Evolutionary conservation across 169 alveolate species (phyloP).

Genomic region (Ichthyophthirius multifiliis): DNA sequence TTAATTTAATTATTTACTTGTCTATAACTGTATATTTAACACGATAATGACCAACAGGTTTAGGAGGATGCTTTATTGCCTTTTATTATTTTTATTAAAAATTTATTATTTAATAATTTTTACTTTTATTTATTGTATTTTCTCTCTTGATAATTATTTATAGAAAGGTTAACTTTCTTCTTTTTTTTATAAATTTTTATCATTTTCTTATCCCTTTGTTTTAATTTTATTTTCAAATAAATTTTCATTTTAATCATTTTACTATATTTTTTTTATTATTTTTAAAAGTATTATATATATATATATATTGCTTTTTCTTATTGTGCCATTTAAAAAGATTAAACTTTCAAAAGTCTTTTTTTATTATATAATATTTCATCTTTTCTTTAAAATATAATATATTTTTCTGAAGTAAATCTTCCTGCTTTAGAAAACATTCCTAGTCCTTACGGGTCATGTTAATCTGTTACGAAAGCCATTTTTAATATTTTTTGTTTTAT

Average conservation of each 20-base stretch:
- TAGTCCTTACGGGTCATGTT: conserved; percentile 1
- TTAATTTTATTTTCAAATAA: too few species aligned
- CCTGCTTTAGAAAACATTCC: conserved; percentile 50
- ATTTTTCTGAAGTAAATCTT: conserved; percentile 39
- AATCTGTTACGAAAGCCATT: conserved; percentile 1
- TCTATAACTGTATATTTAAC: conserved; percentile 31
- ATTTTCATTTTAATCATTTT: background rate
- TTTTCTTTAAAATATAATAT: conserved; percentile 31
- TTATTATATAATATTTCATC: conserved; percentile 30
- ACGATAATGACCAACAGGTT: conserved; percentile 24
- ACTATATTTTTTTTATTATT: background rate
- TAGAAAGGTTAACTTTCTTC: conserved; percentile 23
- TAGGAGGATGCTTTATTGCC: background rate
- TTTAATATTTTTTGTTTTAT: too few species aligned
- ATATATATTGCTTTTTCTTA: background rate
- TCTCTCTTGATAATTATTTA: conserved; percentile 34
- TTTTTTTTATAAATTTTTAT: background rate
- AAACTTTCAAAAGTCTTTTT: background rate
- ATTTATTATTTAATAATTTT: background rate
- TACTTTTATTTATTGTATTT: conserved; percentile 15
- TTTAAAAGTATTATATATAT: background rate
- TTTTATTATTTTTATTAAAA: background rate
- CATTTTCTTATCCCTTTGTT: background rate
- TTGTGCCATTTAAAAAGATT: background rate
- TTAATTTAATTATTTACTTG: background rate